A percentile compares a stretch with the other conserved stretches of the same genome.
phyloP scores from a whole-genome alignment of 2,329 filamentous ascomycete genomes.

The Aspergillus fijiensis region DNA sequence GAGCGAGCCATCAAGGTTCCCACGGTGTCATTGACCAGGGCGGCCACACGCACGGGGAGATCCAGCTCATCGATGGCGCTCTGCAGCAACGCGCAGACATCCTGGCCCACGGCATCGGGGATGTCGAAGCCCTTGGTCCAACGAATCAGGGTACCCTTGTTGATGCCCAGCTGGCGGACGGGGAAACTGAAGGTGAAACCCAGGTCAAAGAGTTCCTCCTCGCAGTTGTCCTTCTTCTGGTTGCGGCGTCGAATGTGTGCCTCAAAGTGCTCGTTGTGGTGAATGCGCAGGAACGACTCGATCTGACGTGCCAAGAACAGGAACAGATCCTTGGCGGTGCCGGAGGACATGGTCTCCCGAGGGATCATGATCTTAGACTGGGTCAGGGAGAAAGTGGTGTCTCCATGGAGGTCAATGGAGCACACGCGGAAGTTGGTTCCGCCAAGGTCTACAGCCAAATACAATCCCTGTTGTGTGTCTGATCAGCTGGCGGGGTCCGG shows the following conservation, averaged over 20 bases:
- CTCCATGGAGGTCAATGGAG: conserved; percentile 88
- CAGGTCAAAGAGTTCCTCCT: conserved; percentile 82
- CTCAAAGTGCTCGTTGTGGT: conserved; percentile 85
- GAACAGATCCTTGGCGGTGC: conserved; percentile 84
- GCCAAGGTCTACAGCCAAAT: conserved; percentile 95
- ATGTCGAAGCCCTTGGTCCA: conserved; percentile 99
- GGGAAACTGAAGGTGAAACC: conserved; percentile 99
- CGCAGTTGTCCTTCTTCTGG: conserved; percentile 56
- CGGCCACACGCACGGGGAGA: conserved; percentile 90
- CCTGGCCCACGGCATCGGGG: conserved; percentile 86
- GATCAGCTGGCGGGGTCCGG: conserved; percentile 1
- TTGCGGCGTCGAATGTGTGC: conserved; percentile 63
- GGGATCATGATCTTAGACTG: conserved; percentile 93
- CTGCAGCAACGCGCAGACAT: conserved; percentile 89
- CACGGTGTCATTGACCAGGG: conserved; percentile 95
- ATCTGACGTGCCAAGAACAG: conserved; percentile 91
- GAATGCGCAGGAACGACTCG: conserved; percentile 78
- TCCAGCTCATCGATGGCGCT: conserved; percentile 80
- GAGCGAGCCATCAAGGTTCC: conserved; percentile 97
- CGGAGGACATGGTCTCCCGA: conserved; percentile 82
- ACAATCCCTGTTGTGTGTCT: conserved; percentile 68
- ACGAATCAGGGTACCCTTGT: conserved; percentile 88
- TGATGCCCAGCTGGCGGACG: conserved; percentile 89
- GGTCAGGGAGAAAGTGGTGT: conserved; percentile 90
- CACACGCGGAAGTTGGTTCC: conserved; percentile 98